Base-by-base conservation (phyloP, 208 protist species). In the Acanthamoeba rhysodes region DNA sequence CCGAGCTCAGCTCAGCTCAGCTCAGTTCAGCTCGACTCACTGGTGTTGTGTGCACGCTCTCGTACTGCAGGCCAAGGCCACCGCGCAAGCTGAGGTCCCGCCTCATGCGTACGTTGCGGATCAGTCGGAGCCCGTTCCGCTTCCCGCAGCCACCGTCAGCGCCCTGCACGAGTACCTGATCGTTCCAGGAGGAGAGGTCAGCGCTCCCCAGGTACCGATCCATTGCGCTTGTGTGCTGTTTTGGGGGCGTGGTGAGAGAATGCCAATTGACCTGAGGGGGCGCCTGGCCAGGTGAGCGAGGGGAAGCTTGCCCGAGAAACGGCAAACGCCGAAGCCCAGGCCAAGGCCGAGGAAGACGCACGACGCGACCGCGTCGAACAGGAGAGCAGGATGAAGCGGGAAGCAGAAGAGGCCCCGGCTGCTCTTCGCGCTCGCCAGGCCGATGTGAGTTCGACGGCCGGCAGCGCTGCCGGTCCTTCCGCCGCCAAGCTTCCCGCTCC, bases 391-490 rank as follows among this genome's bases (percentile, higher is more conserved):
- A 80, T 50, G 70, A 8, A 80, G 70, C 70, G 70, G 4, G 70
- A 80, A 29, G 70, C 29, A n/a, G 70, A 24, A 20, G 34, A 80
- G 70, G 41, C 41, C 41, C 9, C 41, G 41, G 41, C 41, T 45
- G 70, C 70, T 29, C n/a, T 80, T 20, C 70, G 70, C 22, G 70
- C 70, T 20, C 70, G 70, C 32, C 70, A 80, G 70, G 32, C 70
- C 29, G 70, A 3, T 24, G n/a, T 4, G 8, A 45, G n/a, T 20
- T 8, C 70, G 6, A 45, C 34, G n/a, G 37, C 70, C 8, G 70
- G 70, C n/a, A 22, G 29, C 18, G 29, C 41, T 45, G 41, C 41
- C 41, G 41, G 41, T 45, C 41, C 41, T 45, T 45, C 41, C 41
- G 41, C 41, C 41, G 9, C 70, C 34, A 37, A 24, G 12, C 32